Evolutionary conservation across 352 stramenopile genomes (phyloP), one percentile per base, ranked within the genome.

Genomic region (Globisporangium paroecandrum): DNA sequence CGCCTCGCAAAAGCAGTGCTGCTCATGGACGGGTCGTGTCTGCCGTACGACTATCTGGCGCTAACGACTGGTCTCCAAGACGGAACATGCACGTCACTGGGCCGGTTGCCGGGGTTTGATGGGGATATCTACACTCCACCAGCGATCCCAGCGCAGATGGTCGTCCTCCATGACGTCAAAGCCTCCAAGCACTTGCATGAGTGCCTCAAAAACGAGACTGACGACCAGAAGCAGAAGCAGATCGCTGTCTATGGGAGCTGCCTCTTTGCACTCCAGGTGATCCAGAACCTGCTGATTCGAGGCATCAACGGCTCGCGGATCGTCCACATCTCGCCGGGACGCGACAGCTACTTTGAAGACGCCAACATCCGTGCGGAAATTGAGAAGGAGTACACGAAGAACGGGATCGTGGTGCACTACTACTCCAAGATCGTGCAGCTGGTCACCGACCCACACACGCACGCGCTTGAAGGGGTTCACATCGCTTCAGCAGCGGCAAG

Each of bases 21-120:
- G 29, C 80, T 97, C n/a, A 71, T 81, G 27, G 89, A 97, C 67
- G 88, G 85, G 22, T 91, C 83, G 4, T 83, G 89, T 20, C 69
- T 97, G 4, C 88, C 83, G 15, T 97, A 97, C 71, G 91, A 97
- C 65, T 81, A 87, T 38, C 69, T 97, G 10, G 77, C 89, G 22
- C 78, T 97, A 3, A 84, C 88, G 5, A 87, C 87, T 0, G 90
- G 89, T 0, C 77, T 96, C 18, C 77, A 89, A 57, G 85, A 91
- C 32, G 78, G 78, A 13, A 83, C 80, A 0, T 78, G 70, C 65
- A 80, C 76, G 15, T 70, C 80, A 18, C 77, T 90, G 4, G 76
- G 72, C 15, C 75, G 74, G 9, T 38, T 77, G 0, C 71, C 81
- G 4, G 61, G 62, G 20, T 89, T 90, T 47, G 64, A 76, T 13